Percentiles rank a stretch among this genome's conserved stretches.
Conservation (phyloP, 73 alveolate species). For the Stentor coeruleus region DNA sequence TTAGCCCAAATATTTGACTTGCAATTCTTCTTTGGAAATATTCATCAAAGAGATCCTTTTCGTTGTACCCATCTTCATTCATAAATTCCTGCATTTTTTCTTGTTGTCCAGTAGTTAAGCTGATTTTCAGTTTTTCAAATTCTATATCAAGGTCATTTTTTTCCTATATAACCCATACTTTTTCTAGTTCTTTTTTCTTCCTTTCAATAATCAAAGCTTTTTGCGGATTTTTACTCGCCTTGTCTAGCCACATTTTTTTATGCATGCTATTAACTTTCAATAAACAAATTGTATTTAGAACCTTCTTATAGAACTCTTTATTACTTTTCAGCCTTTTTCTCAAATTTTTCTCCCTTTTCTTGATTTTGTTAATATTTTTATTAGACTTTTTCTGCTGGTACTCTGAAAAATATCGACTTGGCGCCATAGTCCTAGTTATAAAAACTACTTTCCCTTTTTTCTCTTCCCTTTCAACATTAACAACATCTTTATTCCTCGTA, state of each 20-base stretch:
- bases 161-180: not conserved
- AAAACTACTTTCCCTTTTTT: not conserved
- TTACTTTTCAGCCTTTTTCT: not conserved
- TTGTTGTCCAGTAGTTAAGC: not conserved
- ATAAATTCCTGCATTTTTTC: not conserved
- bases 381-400: not conserved
- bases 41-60: not conserved
- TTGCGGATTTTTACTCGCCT: no score
- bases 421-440: not conserved
- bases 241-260: no score
- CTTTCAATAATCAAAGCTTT: not conserved
- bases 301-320: not conserved
- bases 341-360: not conserved
- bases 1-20: not conserved
- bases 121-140: no score
- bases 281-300: not conserved
- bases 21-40: not conserved
- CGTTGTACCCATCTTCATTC: not conserved
- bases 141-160: not conserved
- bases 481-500: not conserved
- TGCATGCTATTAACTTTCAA: not conserved
- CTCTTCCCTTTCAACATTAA: slow-evolving; percentile 5
- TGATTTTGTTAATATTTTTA: no score
- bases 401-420: not conserved
- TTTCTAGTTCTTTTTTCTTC: not conserved